Evolutionary conservation across 2,329 filamentous ascomycete species (phyloP), one percentile per base, ranked within the genome.

Genomic region (Aspergillus flavus): DNA sequence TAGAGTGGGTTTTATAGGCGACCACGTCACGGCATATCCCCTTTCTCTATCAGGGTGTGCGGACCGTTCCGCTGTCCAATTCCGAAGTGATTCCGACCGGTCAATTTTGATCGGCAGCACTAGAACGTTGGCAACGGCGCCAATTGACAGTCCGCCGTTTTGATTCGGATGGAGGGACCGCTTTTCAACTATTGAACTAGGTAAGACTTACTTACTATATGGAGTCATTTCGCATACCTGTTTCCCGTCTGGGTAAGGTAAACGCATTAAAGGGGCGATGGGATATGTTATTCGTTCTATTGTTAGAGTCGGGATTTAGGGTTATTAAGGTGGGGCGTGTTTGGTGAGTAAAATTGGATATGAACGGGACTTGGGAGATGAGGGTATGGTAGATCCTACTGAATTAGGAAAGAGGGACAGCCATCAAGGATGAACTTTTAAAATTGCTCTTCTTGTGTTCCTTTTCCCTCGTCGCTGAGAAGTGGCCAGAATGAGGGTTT

Each of bases 11-110:
- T 50, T 50, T 50, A 50, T 50, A 50, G 23, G 6, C 26, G 16
- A 12, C 48, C 28, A 52, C 19, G 48, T 23, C 48, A 28, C 26
- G 3, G 46, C 26, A 50, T 50, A 50, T 28, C 46, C 16, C 23
- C 26, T 50, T 30, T 50, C 7, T 19, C 46, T 50, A 50, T 30
- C 30, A 14, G 46, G 43, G 46, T 28, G 26, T 2, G 46, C 46
- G 46, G 46, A 50, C 46, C 46, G 46, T 50, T 50, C 46, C 46
- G 46, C 46, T 28, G 26, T 50, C 46, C 26, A 46, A 50, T 50
- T 28, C 46, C 46, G 46, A 50, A 16, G 26, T 19, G 3, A 50
- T 50, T 30, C 46, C 46, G 46, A 50, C 46, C 26, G 23, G 16
- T 19, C 16, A 50, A 50, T 30, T 50, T 50, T 26, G 36, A 57